phyloP scores from a whole-genome alignment of 106 monocot species.

The Allium sativum region DNA sequence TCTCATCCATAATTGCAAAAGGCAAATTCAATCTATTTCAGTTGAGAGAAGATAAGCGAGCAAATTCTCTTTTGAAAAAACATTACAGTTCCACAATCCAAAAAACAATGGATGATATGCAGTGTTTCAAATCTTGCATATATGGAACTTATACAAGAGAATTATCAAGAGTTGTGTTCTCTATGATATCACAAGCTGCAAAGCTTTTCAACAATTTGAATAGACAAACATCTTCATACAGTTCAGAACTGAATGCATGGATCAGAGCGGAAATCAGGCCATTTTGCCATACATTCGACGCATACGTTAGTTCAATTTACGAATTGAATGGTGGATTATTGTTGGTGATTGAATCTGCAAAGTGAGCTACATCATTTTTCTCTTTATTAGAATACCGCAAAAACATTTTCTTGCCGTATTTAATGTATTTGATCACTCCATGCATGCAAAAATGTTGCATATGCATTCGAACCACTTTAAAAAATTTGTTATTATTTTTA shows the following conservation, averaged over 20 bases:
- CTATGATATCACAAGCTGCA: conserved; percentile 26
- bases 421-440: conserved; percentile 30
- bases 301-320: conserved; percentile 17
- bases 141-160: conserved; percentile 22
- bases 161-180: conserved; percentile 24
- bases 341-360: conserved; percentile 26
- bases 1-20: conserved; percentile 22
- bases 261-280: conserved; percentile 29
- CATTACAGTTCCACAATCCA: conserved; percentile 19
- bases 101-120: conserved; percentile 11
- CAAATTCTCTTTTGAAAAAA: conserved; percentile 21
- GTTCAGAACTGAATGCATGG: conserved; percentile 26
- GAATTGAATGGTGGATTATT: conserved; percentile 19
- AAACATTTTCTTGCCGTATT: conserved; percentile 15
- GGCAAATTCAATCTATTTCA: conserved; percentile 20
- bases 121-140: background rate
- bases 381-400: conserved; percentile 19
- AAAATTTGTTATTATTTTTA: conserved; percentile 12
- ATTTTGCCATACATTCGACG: conserved; percentile 18
- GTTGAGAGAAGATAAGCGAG: conserved; percentile 29
- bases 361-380: conserved; percentile 16
- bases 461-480: conserved; percentile 20
- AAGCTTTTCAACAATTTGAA: conserved; percentile 19
- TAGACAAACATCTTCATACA: conserved; percentile 24
- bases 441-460: conserved; percentile 28